Base-by-base conservation (phyloP, 2,329 filamentous ascomycete genomes). In the Periconia macrospinosa region DNA sequence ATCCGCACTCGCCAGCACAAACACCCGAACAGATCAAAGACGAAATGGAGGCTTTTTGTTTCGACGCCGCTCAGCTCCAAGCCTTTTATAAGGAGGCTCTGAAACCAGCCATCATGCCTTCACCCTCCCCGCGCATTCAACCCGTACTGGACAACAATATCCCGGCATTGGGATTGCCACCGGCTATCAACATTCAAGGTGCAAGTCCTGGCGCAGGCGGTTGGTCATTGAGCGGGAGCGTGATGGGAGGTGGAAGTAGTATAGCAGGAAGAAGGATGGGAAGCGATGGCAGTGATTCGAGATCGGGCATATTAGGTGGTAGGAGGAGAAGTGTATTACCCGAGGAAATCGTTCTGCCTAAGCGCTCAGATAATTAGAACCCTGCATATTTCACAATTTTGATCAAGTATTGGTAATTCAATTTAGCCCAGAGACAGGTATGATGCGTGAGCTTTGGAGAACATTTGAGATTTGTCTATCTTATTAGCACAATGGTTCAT, bases 41-140 rank as follows among this genome's bases (percentile, higher is more conserved):
- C 30, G 71, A 75, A 27, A 63, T 81, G 30, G 75, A 78, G 58
- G 63, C 64, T 0, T 78, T 81, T 52, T 81, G 79, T 55, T 62
- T 64, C 0, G 71, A 79, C 50, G 62, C 70, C 23, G 58, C 63
- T 10, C 66, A 69, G 1, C 67, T 82, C 14, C 67, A 72, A 2
- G 50, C 55, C 1, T 79, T 82, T 57, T 82, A 79, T 58, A 73
- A 61, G n/a, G 67, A 72, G 30, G 69, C 67, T 1, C 66, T 69
- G 43, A 63, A 56, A 43, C 47, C 47, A 11, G 30, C 54, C 11
- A 43, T 44, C n/a, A 69, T 70, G 6, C 66, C 71, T 1, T 71
- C 71, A 23, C 74, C 75, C 1, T 77, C 72, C 30, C 76, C 78
- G 2, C 71, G 70, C n/a, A 67, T 70, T 6, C 41, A 61, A 7